Conservation (phyloP, 176 grass and related monocot species). For the Echinochloa phyllopogon region DNA sequence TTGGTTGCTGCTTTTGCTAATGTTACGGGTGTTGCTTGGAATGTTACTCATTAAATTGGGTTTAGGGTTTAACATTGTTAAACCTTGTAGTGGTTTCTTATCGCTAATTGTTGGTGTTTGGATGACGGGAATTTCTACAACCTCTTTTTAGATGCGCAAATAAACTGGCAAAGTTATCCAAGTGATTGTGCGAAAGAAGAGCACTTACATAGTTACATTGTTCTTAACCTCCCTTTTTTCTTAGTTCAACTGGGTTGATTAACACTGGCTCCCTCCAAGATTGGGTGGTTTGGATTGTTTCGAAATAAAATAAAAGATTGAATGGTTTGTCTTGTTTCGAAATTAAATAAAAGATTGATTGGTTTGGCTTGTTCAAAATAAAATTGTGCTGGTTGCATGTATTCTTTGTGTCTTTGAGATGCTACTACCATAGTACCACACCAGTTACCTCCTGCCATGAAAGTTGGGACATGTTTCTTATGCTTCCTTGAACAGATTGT, state of each 20-base stretch:
- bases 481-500: conserved; percentile 76
- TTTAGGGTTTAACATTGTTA: conserved; percentile 44
- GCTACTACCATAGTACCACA: not conserved
- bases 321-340: not conserved
- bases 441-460: not conserved
- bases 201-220: not conserved
- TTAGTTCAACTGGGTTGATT: not conserved
- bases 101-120: not conserved
- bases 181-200: not conserved
- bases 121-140: not conserved
- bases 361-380: not conserved
- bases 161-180: not conserved
- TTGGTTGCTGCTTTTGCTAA: not conserved
- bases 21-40: not conserved
- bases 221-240: not conserved
- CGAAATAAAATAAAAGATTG: too few relatives aligned
- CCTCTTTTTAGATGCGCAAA: not conserved
- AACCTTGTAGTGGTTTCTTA: not conserved
- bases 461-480: conserved; percentile 31
- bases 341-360: not conserved
- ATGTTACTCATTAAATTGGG: not conserved
- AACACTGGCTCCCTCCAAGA: conserved; percentile 9
- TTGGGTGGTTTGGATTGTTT: not conserved
- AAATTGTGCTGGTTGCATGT: not conserved
- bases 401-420: not conserved